Evolutionary conservation across 495 filamentous ascomycete genomes (phyloP).

Genomic region (Hypoxylon fragiforme): DNA sequence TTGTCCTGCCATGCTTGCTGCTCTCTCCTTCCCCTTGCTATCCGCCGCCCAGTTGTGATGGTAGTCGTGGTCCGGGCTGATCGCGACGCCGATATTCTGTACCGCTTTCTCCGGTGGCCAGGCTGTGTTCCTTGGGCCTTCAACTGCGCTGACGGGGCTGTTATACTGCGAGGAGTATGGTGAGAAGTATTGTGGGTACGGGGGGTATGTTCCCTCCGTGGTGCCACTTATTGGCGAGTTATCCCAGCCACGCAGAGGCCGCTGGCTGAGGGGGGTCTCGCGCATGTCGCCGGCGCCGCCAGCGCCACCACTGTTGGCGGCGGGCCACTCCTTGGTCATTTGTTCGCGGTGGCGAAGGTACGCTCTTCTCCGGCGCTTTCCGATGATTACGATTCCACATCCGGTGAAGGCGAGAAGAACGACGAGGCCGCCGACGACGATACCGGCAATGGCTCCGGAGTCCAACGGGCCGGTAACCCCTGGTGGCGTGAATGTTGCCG

Average conservation of each 20-base stretch:
- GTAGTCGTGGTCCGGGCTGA: conserved; percentile 29
- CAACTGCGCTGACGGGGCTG: conserved; percentile 49
- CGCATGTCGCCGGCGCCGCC: conserved; percentile 42
- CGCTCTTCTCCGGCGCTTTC: conserved; percentile 50
- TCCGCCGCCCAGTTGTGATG: conserved; percentile 21
- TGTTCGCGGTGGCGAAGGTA: conserved; percentile 48
- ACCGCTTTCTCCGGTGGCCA: conserved; percentile 33
- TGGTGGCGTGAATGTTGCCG: conserved; percentile 28
- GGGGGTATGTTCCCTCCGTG: conserved; percentile 32
- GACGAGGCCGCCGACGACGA: conserved; percentile 54
- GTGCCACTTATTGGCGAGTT: conserved; percentile 49
- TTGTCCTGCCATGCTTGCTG: too few relatives aligned
- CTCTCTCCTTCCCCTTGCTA: conserved; percentile 38
- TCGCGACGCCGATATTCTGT: conserved; percentile 33
- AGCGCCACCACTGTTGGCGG: conserved; percentile 32
- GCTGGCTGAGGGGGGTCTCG: conserved; percentile 54
- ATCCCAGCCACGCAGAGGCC: conserved; percentile 50
- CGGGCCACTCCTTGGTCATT: conserved; percentile 43
- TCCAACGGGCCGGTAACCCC: conserved; percentile 44
- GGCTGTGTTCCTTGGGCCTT: conserved; percentile 32
- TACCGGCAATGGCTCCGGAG: conserved; percentile 55
- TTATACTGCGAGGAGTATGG: conserved; percentile 52
- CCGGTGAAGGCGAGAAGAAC: conserved; percentile 47
- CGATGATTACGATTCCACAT: conserved; percentile 51
- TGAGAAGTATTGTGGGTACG: conserved; percentile 52